Evolutionary conservation across 768 basidiomycete species (phyloP).

Genomic region (Suillus decipiens): DNA sequence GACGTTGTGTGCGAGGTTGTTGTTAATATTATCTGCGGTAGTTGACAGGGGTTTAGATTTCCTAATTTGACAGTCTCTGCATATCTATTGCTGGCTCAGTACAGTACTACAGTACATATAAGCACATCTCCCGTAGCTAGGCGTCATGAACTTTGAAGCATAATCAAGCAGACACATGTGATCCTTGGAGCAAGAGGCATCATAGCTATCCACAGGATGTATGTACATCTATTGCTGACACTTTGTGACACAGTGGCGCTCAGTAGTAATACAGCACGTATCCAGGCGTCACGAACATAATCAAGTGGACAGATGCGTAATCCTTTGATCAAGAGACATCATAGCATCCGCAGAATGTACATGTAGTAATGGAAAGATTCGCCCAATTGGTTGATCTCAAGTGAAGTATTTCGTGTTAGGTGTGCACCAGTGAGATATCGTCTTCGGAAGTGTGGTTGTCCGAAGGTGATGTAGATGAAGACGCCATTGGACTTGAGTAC

Average conservation of each 20-base stretch:
- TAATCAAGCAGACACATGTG: not conserved
- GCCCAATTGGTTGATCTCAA: slow-evolving; percentile 72
- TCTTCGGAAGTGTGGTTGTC: slow-evolving; percentile 85
- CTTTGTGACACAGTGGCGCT: too few species aligned
- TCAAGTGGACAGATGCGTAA: not conserved
- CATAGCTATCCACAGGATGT: slow-evolving; percentile 50
- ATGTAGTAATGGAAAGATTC: slow-evolving; percentile 85
- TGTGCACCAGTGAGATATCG: slow-evolving; percentile 54
- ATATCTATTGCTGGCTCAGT: not conserved
- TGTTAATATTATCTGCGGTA: not conserved
- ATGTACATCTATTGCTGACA: too few species aligned
- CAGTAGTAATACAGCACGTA: too few species aligned
- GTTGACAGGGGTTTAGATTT: not conserved
- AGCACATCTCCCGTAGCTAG: not conserved
- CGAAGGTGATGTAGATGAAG: slow-evolving; percentile 85
- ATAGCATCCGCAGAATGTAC: slow-evolving; percentile 55
- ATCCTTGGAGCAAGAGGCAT: not conserved
- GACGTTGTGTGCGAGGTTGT: not conserved
- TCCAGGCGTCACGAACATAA: not conserved
- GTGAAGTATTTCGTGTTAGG: slow-evolving; percentile 47
- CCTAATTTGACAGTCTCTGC: not conserved
- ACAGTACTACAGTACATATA: not conserved
- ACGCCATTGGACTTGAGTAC: slow-evolving; percentile 60
- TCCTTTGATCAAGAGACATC: not conserved
- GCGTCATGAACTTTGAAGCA: too few species aligned